These are phyloP conservation scores for Pseudonectria foliicola DNA, from an alignment of 2,329 filamentous ascomycete genomes.

Conservation along the genomic window DNA sequence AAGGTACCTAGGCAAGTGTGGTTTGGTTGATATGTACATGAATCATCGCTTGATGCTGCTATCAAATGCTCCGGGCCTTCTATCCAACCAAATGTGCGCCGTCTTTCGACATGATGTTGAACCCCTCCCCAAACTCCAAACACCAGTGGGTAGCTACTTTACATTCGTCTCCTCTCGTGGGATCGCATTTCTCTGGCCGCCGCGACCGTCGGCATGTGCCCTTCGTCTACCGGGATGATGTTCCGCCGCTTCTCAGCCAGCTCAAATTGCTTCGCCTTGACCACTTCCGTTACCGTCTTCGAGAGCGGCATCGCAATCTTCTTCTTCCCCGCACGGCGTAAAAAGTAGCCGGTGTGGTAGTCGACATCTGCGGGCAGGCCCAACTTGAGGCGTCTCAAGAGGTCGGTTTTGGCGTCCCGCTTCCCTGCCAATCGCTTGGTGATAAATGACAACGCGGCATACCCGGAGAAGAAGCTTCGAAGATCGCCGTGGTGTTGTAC, in stretches of 20 bases:
- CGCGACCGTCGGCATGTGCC: no score
- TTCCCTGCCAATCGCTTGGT: conserved; percentile 31
- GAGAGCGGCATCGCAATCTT: conserved; percentile 69
- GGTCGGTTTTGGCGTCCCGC: conserved; percentile 50
- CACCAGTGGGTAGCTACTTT: no score
- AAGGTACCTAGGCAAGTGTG: no score
- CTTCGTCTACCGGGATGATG: conserved; percentile 30
- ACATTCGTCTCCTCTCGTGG: no score
- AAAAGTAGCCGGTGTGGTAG: conserved; percentile 83
- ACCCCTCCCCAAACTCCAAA: no score
- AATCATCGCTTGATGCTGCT: no score
- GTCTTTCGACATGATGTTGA: no score
- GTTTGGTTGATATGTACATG: neutral
- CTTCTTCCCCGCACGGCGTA: conserved; percentile 62
- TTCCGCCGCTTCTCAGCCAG: conserved; percentile 25
- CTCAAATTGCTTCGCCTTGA: conserved; percentile 58
- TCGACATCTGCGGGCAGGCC: conserved; percentile 68
- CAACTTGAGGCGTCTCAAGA: conserved; percentile 57
- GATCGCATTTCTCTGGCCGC: no score
- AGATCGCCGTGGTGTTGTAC: conserved; percentile 54
- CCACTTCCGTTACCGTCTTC: conserved; percentile 62
- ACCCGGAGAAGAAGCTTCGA: conserved; percentile 46
- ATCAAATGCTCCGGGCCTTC: no score
- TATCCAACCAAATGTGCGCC: no score
- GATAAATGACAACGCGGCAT: conserved; percentile 54